Evolutionary conservation across 2,329 filamentous ascomycete species (phyloP).

Genomic region (Beauveria asiatica): DNA sequence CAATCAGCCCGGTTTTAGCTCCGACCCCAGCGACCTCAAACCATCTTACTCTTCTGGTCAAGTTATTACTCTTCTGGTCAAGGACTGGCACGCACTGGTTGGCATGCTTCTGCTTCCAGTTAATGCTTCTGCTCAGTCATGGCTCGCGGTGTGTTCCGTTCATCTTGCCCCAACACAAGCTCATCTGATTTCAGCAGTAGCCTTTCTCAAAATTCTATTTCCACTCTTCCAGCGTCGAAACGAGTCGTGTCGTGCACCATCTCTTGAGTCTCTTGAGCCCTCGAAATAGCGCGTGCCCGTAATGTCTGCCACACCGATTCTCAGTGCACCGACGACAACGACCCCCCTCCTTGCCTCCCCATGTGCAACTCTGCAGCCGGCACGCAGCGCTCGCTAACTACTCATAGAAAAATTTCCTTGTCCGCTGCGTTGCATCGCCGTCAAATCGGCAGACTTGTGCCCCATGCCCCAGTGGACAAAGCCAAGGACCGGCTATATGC

Average conservation of each 20-base stretch:
- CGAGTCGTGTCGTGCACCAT: neutral
- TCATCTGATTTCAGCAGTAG: neutral
- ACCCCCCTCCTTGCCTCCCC: neutral
- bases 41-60: neutral
- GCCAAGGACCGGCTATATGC: neutral
- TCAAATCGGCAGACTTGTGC: neutral
- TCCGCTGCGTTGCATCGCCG: constrained; percentile 1
- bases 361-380: neutral
- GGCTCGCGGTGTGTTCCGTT: neutral
- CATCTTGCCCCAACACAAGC: neutral
- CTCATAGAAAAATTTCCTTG: neutral
- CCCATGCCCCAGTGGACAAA: neutral
- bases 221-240: neutral
- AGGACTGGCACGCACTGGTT: neutral
- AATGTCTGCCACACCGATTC: neutral
- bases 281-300: neutral
- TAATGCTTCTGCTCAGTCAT: neutral
- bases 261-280: neutral
- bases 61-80: neutral
- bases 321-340: neutral
- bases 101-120: neutral
- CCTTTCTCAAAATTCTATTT: neutral
- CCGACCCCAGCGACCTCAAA: neutral
- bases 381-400: constrained; percentile 3
- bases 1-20: neutral